A percentile compares a stretch with the other conserved stretches of the same genome.
Conservation (phyloP, 345 rosid species). For the Ceriops tagal region DNA sequence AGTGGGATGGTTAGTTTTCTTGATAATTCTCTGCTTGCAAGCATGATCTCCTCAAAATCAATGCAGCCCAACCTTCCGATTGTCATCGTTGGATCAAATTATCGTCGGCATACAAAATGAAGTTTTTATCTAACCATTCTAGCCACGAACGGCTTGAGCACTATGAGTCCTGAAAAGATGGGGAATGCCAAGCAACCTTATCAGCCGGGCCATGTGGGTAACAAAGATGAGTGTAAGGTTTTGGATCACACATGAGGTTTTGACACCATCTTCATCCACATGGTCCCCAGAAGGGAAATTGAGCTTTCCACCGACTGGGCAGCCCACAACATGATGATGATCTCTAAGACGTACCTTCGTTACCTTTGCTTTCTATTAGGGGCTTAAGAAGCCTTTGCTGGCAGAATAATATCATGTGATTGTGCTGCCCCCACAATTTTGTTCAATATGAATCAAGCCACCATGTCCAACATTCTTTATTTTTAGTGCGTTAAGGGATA, state of each 20-base stretch:
- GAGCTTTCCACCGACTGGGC: slow-evolving; percentile 42
- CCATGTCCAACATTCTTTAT: no score
- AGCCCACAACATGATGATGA: slow-evolving; percentile 30
- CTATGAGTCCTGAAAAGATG: slow-evolving; percentile 14
- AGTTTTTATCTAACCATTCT: neutral
- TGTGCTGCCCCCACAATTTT: neutral
- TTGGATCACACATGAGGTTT: slow-evolving; percentile 10
- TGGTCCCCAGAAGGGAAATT: slow-evolving; percentile 44
- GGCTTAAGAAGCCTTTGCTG: neutral
- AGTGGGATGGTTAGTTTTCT: neutral
- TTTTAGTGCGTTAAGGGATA: no score
- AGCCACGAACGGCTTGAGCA: neutral
- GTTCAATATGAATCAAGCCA: no score
- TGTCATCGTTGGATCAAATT: slow-evolving; percentile 13
- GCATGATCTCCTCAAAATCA: neutral
- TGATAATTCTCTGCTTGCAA: slow-evolving; percentile 9
- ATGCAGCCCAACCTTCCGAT: slow-evolving; percentile 11
- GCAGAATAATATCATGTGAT: slow-evolving; percentile 24
- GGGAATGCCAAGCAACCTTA: slow-evolving; percentile 13
- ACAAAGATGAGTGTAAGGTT: slow-evolving; percentile 19
- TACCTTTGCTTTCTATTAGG: slow-evolving; percentile 8
- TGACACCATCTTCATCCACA: slow-evolving; percentile 41
- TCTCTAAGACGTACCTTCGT: slow-evolving; percentile 17
- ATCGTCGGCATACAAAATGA: slow-evolving; percentile 5
- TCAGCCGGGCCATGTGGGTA: slow-evolving; percentile 20